Conservation (phyloP, 129 eudicot genomes). For the Chrysanthemum lavandulifolium region DNA sequence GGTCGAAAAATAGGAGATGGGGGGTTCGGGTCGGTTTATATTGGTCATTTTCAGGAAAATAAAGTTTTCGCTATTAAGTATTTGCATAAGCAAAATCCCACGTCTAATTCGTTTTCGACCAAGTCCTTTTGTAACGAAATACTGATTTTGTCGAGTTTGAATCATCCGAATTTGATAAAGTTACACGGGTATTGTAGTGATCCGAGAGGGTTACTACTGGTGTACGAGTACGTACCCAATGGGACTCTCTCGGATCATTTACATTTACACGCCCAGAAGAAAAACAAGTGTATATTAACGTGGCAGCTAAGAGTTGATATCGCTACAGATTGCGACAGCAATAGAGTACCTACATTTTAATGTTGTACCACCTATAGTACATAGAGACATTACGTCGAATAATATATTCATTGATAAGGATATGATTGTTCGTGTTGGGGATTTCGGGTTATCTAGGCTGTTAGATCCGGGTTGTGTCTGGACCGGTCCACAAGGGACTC, state of each 20-base stretch:
- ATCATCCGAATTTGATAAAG: conserved; percentile 78
- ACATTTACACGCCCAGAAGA: conserved; percentile 56
- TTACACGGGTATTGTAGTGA: conserved; percentile 93
- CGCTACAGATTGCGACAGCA: conserved; percentile 77
- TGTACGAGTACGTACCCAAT: conserved; percentile 79
- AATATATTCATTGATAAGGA: conserved; percentile 77
- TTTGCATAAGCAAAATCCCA: conserved; percentile 61
- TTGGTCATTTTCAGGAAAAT: conserved; percentile 60
- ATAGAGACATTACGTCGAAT: conserved; percentile 79
- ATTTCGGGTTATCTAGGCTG: conserved; percentile 81
- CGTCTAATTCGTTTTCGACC: conserved; percentile 48
- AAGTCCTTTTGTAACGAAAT: conserved; percentile 88
- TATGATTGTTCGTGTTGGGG: conserved; percentile 83
- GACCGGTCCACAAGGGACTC: conserved; percentile 99
- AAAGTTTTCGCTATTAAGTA: conserved; percentile 72
- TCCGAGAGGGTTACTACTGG: conserved; percentile 69
- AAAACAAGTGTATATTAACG: conserved; percentile 30
- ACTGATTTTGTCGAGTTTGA: conserved; percentile 65
- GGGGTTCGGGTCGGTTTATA: conserved; percentile 85
- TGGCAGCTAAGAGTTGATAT: conserved; percentile 70
- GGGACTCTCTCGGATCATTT: conserved; percentile 84
- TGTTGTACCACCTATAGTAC: conserved; percentile 76
- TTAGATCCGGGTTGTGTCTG: conserved; percentile 74
- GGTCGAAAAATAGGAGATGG: conserved; percentile 81
- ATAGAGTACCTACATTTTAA: conserved; percentile 77